Percentiles rank a stretch among this genome's conserved stretches.
phyloP scores from a whole-genome alignment of 2,329 filamentous ascomycete genomes.

The Microdochium bolleyi region DNA sequence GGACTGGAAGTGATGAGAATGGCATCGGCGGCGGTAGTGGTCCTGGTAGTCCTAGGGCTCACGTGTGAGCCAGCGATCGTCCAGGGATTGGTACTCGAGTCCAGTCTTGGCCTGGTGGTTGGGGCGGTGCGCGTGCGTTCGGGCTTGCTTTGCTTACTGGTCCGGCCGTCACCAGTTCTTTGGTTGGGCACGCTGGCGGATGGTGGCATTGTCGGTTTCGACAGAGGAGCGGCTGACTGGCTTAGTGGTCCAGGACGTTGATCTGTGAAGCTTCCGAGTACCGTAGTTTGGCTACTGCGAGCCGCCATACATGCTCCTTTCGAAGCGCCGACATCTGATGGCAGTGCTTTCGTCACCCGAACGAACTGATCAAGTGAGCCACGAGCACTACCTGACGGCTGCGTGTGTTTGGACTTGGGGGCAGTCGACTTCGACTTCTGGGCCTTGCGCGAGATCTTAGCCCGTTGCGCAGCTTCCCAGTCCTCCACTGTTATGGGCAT shows the following conservation, averaged over 20 bases:
- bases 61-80: slow-evolving; percentile 33
- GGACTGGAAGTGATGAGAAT: slow-evolving; percentile 39
- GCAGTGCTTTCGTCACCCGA: slow-evolving; percentile 25
- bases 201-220: not conserved
- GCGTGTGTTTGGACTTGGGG: slow-evolving; percentile 9
- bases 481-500: slow-evolving; percentile 56
- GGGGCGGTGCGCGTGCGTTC: slow-evolving; percentile 13
- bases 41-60: slow-evolving; percentile 25
- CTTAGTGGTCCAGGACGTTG: not conserved
- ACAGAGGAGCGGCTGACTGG: not conserved
- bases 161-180: slow-evolving; percentile 2
- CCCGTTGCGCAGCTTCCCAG: slow-evolving; percentile 43
- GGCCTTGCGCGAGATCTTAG: slow-evolving; percentile 17
- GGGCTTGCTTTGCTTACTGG: slow-evolving; percentile 20
- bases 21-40: slow-evolving; percentile 20
- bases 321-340: not conserved
- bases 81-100: slow-evolving; percentile 24
- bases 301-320: not conserved
- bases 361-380: slow-evolving; percentile 33
- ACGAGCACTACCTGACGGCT: slow-evolving; percentile 7
- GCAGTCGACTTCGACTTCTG: slow-evolving; percentile 10
- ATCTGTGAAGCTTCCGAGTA: not conserved
- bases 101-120: slow-evolving; percentile 9
- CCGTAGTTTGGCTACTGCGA: not conserved
- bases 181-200: not conserved